Base-by-base conservation (phyloP, 768 basidiomycete genomes). In the Termitomyces sp. region DNA sequence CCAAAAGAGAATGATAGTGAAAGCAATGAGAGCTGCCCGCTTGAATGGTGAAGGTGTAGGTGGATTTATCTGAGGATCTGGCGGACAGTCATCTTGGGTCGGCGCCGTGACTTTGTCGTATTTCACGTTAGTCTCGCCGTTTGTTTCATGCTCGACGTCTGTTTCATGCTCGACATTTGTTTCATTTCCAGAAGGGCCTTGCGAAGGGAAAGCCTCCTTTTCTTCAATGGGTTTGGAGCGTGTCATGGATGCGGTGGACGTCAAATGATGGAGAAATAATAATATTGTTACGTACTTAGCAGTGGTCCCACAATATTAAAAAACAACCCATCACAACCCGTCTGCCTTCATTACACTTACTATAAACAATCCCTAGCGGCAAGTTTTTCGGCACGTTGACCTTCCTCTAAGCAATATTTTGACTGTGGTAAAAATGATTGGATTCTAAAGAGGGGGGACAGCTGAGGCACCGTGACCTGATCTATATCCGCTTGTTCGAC, bases 21-120 rank as follows among this genome's bases (percentile, higher is more conserved):
- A 67, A 3, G 75, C 27, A 14, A 86, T 55, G 26, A 85, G 67
- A 0, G 72, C 71, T 0, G 72, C 64, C 24, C 83, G 76, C 61
- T 80, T 84, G 72, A 78, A 78, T 20, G 66, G 64, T 4, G 79
- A 72, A 1, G 78, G 77, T 18, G 72, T 60, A 0, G 76, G 74
- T 31, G 67, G 68, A 57, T 76, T 64, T 63, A 80, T 77, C 43
- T 70, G 70, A 26, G 62, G 65, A 49, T 71, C 71, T 5, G 53
- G 41, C 4, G 20, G 34, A 10, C 47, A 37, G 44, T 9, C 29
- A 26, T 51, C 32, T 36, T 37, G 32, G 32, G 41, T 46, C 34
- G 32, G n/a, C 26, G 29, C 44, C 31, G 29, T 12, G 47, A 22
- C 55, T 24, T 29, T 22, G 24, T 48, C 46, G 29, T n/a, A 48